These are phyloP conservation scores for Pestalotiopsis sp. DNA, from an alignment of 2,329 filamentous ascomycete genomes.

Conservation along the genomic window DNA sequence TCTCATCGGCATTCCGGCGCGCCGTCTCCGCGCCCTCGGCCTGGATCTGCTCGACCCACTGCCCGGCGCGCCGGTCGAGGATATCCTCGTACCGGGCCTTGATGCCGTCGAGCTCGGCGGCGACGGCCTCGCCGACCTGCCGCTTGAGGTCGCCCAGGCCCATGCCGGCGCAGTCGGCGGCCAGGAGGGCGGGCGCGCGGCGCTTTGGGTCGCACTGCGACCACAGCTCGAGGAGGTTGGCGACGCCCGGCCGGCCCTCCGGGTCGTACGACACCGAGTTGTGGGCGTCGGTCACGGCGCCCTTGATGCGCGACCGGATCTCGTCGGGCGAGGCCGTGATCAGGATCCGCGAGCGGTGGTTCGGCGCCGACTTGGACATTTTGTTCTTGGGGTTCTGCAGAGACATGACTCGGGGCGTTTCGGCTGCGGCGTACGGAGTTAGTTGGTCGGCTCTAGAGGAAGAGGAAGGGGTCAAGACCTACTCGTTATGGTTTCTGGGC, in stretches of 20 bases:
- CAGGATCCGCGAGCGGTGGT: constrained; percentile 76
- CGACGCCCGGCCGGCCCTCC: constrained; percentile 72
- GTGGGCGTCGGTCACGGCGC: constrained; percentile 76
- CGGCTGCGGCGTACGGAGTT: constrained; percentile 52
- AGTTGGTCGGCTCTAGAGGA: neutral
- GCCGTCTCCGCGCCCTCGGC: constrained; percentile 64
- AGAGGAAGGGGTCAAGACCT: constrained; percentile 25
- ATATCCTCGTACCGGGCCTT: constrained; percentile 52
- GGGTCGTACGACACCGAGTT: constrained; percentile 75
- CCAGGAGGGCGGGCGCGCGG: constrained; percentile 36
- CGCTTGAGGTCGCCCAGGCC: constrained; percentile 66
- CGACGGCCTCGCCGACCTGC: constrained; percentile 61
- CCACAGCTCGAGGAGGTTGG: constrained; percentile 84
- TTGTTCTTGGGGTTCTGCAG: constrained; percentile 77
- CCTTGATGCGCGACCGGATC: constrained; percentile 71
- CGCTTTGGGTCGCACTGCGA: constrained; percentile 62
- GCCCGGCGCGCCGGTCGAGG: constrained; percentile 46
- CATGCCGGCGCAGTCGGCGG: constrained; percentile 34
- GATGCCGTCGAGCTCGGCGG: constrained; percentile 51
- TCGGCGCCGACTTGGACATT: constrained; percentile 89
- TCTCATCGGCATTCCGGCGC: constrained; percentile 59
- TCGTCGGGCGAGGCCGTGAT: constrained; percentile 71
- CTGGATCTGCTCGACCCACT: constrained; percentile 60
- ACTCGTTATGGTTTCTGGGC: constrained; percentile 76
- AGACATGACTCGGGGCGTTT: constrained; percentile 87